Base-by-base conservation (phyloP, 2,329 filamentous ascomycete genomes). In the Aspergillus neotritici region DNA sequence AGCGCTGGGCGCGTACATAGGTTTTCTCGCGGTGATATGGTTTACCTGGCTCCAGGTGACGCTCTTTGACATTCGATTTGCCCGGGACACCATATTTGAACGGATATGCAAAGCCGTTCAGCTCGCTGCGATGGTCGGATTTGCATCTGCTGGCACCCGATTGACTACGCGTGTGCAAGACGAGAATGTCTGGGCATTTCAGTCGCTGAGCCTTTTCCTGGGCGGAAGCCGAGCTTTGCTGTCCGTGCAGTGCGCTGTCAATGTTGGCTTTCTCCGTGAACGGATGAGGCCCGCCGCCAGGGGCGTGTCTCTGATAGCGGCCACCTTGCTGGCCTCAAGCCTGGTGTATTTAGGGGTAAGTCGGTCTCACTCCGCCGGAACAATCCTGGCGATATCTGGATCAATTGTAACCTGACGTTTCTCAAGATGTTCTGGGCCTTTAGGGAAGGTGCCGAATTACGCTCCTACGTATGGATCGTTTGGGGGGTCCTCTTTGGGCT, bases 41-140 rank as follows among this genome's bases (percentile, higher is more conserved):
- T 76, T 82, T 46, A 83, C 78, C n/a, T 85, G 82, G 82, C 73
- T 83, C 30, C 70, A 82, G 46, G 76, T 80, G 16, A 74, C 75
- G 6, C 64, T 84, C 1, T 83, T 80, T 58, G 82, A 86, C 60
- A 76, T 84, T 30, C 79, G 82, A 0, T 85, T 83, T 57, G 74
- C 78, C 1, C 72, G 77, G 16, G 82, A 86, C 60, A 80, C 76
- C 31, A 68, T 84, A 29, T 82, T 84, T 53, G 78, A 83, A 51
- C 75, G 82, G 28, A 52, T 72, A 21, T 76, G 74, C 48, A 78
- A 82, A 55, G 77, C 73, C 3, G 50, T 78, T 2, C 80, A 84
- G 50, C 75, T 85, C 4, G 80, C 75, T 17, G 75, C 80, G 32
- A 80, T 85, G 76, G 72, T 82, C 33, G 80, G 78, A 2, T 83